phyloP scores from a whole-genome alignment of 768 basidiomycete genomes.

The Boletellus sp. region DNA sequence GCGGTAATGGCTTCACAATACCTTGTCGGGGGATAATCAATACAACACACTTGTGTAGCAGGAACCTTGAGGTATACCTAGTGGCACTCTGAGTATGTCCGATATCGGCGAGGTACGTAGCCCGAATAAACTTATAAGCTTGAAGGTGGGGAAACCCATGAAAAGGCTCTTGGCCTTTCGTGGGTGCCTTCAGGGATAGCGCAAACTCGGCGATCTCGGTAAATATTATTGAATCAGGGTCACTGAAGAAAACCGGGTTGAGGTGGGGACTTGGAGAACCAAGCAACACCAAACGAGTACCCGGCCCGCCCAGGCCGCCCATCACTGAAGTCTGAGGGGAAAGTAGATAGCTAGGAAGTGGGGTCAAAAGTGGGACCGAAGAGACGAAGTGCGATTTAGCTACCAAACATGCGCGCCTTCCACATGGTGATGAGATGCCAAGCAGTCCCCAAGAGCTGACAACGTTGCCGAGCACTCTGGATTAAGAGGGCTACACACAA shows the following conservation, averaged over 20 bases:
- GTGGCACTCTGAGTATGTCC: constrained; percentile 77
- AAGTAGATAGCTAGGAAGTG: constrained; percentile 66
- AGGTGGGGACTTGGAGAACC: constrained; percentile 61
- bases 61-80: constrained; percentile 44
- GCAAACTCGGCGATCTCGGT: constrained; percentile 94
- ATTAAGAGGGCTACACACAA: constrained; percentile 66
- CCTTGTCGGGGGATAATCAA: constrained; percentile 47
- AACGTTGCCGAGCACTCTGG: constrained; percentile 71
- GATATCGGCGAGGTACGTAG: constrained; percentile 70
- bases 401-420: constrained; percentile 94
- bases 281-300: constrained; percentile 66
- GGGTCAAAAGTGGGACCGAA: constrained; percentile 1
- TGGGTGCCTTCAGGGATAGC: constrained; percentile 61
- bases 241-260: constrained; percentile 51
- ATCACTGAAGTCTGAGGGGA: constrained; percentile 77
- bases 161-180: constrained; percentile 86
- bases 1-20: constrained; percentile 90
- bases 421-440: constrained; percentile 65
- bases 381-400: constrained; percentile 6
- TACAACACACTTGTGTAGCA: not conserved
- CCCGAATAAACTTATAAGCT: constrained; percentile 80
- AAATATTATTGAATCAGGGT: constrained; percentile 75
- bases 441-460: constrained; percentile 79
- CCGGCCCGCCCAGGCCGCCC: constrained; percentile 63
- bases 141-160: constrained; percentile 81